These are phyloP conservation scores for Mycotypha africana DNA, from an alignment of 371 early-diverging fungal genomes.

Conservation along the genomic window DNA sequence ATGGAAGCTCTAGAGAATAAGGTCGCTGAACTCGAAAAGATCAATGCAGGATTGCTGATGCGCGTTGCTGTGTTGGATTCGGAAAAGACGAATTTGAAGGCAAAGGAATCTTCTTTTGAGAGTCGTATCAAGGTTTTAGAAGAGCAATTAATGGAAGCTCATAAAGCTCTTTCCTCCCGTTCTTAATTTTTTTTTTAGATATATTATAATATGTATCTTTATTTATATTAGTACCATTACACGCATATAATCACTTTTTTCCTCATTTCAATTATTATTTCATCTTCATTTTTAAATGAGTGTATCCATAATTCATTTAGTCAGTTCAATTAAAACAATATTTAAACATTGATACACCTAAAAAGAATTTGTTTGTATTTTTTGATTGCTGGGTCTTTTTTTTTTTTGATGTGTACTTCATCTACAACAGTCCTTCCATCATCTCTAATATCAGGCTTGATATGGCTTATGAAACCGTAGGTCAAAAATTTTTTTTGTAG, in stretches of 20 bases:
- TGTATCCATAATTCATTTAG: neutral
- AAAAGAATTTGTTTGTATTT: no score
- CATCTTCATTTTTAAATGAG: conserved; percentile 2
- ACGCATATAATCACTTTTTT: neutral
- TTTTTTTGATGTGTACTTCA: no score
- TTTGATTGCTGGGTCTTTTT: no score
- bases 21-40: conserved; percentile 67
- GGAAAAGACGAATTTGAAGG: conserved; percentile 53
- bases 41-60: conserved; percentile 59
- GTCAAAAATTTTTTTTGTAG: no score
- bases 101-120: conserved; percentile 58
- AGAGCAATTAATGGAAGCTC: conserved; percentile 60
- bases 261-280: neutral
- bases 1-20: conserved; percentile 74
- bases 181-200: conserved; percentile 3
- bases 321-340: conserved; percentile 2
- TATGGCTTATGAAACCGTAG: no score
- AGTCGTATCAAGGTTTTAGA: conserved; percentile 61
- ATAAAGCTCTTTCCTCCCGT: conserved; percentile 34
- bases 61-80: conserved; percentile 67
- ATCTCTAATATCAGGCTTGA: no score
- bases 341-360: no score
- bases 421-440: no score
- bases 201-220: neutral
- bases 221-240: conserved; percentile 1